Evolutionary conservation across 2,329 filamentous ascomycete species (phyloP).

Genomic region (Nannizziopsis barbatae): DNA sequence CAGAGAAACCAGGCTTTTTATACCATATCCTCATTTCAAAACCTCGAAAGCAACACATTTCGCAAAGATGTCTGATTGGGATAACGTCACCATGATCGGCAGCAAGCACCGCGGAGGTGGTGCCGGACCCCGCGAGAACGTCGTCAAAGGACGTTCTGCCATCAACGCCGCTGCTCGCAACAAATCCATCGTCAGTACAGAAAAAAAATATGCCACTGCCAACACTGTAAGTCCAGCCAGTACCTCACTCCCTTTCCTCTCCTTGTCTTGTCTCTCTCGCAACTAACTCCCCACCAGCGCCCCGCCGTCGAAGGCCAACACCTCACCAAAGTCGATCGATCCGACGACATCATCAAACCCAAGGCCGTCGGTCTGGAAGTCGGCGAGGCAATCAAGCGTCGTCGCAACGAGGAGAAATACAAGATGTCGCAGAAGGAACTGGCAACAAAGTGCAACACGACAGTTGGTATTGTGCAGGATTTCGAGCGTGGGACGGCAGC

Average conservation of each 20-base stretch:
- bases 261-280: too few species aligned
- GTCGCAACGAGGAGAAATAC: slow-evolving; percentile 70
- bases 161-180: slow-evolving; percentile 81
- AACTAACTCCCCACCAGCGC: slow-evolving; percentile 18
- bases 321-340: slow-evolving; percentile 93
- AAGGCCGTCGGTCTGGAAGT: slow-evolving; percentile 77
- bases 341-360: slow-evolving; percentile 94
- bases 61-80: slow-evolving; percentile 75
- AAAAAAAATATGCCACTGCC: slow-evolving; percentile 77
- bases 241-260: not conserved
- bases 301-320: slow-evolving; percentile 71
- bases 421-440: slow-evolving; percentile 91
- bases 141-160: slow-evolving; percentile 70
- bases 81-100: slow-evolving; percentile 83
- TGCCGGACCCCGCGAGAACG: slow-evolving; percentile 61
- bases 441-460: slow-evolving; percentile 83
- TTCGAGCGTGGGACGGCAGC: slow-evolving; percentile 70
- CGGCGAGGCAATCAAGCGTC: slow-evolving; percentile 68
- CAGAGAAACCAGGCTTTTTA: too few species aligned
- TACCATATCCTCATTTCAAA: too few species aligned
- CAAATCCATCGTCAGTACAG: slow-evolving; percentile 65
- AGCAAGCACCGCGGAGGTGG: slow-evolving; percentile 61
- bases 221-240: slow-evolving; percentile 66
- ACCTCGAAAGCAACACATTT: too few species aligned
- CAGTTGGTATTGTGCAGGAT: slow-evolving; percentile 64